Base-by-base conservation (phyloP, 2,329 filamentous ascomycete species). In the Aspergillus neoniger region DNA sequence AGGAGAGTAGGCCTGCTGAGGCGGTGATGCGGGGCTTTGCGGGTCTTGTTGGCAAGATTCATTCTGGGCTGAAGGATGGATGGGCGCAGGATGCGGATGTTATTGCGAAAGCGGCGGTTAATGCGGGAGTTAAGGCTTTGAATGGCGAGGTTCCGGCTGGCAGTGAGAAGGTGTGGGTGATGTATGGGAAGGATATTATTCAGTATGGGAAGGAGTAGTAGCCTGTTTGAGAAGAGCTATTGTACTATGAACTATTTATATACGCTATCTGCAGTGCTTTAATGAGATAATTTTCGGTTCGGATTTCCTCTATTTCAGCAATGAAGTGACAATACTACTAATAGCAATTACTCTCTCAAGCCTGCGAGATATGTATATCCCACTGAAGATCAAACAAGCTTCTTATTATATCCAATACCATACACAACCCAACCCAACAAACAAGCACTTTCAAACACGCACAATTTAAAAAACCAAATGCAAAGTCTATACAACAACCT, bases 41-140 rank as follows among this genome's bases (percentile, higher is more conserved):
- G 1, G 80, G 78, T 3, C 80, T 80, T 14, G 60, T 89, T 56
- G 86, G 87, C 3, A 77, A 74, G 61, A 32, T 92, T 2, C 72
- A 78, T 59, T 82, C 80, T 6, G 63, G 68, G 51, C 67, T 87
- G 63, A 86, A 87, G 77, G 87, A 96, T 70, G 77, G 74, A 6
- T 83, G 91, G 75, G 90, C 86, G 1, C 90, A 95, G 78, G 91
- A 95, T 55, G 87, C 85, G 5, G 84, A 88, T 58, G 85, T 89
- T 36, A 91, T 96, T 76, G 81, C 73, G 76, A 79, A 81, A 48
- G 72, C 74, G 9, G 72, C 71, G 12, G 72, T 77, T 7, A 75
- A 69, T 57, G 71, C 74, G 19, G 72, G 77, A 0, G 59, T 79
- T 17, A 79, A 75, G 66, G 77, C 75, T 5, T 64, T 79, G 30